Percentiles rank a stretch among this genome's conserved stretches.
phyloP scores from a whole-genome alignment of 2,329 filamentous ascomycete species.

The Ambrosiella beaveri region DNA sequence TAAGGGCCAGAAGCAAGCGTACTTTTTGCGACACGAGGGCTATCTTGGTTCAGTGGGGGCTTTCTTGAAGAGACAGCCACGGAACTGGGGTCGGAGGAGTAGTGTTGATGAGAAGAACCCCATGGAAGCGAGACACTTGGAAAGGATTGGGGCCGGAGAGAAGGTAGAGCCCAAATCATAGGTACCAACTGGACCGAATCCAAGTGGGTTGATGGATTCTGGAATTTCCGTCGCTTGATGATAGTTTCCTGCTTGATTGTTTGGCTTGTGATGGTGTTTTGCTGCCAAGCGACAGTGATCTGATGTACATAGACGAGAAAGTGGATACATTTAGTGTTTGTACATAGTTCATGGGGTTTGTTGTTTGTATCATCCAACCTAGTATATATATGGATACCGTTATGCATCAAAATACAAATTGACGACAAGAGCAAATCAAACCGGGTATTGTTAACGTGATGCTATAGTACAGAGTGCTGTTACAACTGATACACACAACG shows the following conservation, averaged over 20 bases:
- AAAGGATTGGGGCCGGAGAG: constrained; percentile 7
- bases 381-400: not conserved
- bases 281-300: too few species aligned
- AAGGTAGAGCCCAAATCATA: not conserved
- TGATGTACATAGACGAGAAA: not conserved
- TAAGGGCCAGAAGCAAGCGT: constrained; percentile 82
- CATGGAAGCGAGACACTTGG: constrained; percentile 19
- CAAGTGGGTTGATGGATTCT: not conserved
- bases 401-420: not conserved
- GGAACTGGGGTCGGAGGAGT: constrained; percentile 74
- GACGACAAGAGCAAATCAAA: not conserved
- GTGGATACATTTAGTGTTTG: not conserved
- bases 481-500: not conserved
- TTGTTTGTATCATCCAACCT: not conserved
- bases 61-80: constrained; percentile 78
- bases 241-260: too few species aligned
- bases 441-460: not conserved
- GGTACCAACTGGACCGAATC: not conserved
- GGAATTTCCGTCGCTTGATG: not conserved
- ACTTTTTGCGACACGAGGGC: constrained; percentile 88
- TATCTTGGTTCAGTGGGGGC: constrained; percentile 89
- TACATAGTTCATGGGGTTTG: not conserved
- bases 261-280: too few species aligned
- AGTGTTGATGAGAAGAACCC: constrained; percentile 44
- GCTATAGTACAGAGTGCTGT: not conserved